These are phyloP conservation scores for Nannochloropsis granulata DNA, from an alignment of 108 stramenopile genomes.

Conservation along the genomic window DNA sequence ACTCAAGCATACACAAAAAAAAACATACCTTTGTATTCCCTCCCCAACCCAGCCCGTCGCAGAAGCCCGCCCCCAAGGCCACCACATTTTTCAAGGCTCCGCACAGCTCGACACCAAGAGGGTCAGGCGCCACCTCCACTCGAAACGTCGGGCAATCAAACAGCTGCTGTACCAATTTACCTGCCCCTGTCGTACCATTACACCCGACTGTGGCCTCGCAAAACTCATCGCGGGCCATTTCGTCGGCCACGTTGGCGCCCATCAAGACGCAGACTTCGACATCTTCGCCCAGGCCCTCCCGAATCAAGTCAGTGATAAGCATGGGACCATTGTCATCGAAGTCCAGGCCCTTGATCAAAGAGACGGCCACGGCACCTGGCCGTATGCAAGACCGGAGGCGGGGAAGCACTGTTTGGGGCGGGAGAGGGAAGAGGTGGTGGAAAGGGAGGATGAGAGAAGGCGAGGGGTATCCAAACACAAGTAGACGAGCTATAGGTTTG, in stretches of 20 bases:
- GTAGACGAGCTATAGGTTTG: too few species aligned
- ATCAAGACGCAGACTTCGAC: slow-evolving; percentile 72
- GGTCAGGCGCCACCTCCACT: slow-evolving; percentile 63
- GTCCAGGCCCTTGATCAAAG: slow-evolving; percentile 43
- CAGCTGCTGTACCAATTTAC: slow-evolving; percentile 62
- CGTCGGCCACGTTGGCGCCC: slow-evolving; percentile 92
- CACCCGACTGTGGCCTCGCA: slow-evolving; percentile 82
- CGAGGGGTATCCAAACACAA: too few species aligned
- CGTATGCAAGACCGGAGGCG: slow-evolving; percentile 36
- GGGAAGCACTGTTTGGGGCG: neutral
- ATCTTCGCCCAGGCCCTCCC: slow-evolving; percentile 28
- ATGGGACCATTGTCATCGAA: slow-evolving; percentile 29
- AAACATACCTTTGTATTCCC: slow-evolving; percentile 65
- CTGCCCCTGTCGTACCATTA: slow-evolving; percentile 43
- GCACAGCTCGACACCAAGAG: slow-evolving; percentile 77
- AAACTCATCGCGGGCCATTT: slow-evolving; percentile 78
- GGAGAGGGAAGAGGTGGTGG: neutral
- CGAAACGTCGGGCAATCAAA: slow-evolving; percentile 63
- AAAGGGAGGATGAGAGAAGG: too few species aligned
- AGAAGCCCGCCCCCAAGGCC: slow-evolving; percentile 87
- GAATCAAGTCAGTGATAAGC: slow-evolving; percentile 33
- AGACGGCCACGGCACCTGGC: slow-evolving; percentile 15
- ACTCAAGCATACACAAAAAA: neutral
- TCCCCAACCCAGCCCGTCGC: slow-evolving; percentile 70
- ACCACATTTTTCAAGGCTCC: slow-evolving; percentile 94